Conservation (phyloP, 768 basidiomycete species). For the Phanerochaete carnosa region DNA sequence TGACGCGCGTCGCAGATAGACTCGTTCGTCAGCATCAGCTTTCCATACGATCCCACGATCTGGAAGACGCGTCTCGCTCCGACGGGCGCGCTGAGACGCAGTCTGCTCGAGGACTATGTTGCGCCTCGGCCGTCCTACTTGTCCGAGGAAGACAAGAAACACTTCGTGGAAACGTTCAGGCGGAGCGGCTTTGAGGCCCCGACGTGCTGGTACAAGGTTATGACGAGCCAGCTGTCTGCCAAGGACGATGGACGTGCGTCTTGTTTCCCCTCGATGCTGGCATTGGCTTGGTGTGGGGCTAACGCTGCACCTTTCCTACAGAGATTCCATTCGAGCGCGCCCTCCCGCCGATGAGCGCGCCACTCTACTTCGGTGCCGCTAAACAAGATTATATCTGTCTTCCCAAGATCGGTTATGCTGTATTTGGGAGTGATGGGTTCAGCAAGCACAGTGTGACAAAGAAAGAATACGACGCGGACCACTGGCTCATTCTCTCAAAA, state of each 20-base stretch:
- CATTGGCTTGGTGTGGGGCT: background rate
- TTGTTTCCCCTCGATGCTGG: too few species aligned
- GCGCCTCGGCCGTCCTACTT: slow-evolving; percentile 28
- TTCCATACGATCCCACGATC: slow-evolving; percentile 29
- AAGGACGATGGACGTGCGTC: background rate
- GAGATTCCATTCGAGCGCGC: slow-evolving; percentile 1
- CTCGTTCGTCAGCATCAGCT: slow-evolving; percentile 32
- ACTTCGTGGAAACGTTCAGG: slow-evolving; percentile 24
- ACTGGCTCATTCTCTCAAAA: slow-evolving; percentile 13
- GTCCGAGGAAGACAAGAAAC: slow-evolving; percentile 30
- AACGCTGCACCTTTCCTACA: background rate
- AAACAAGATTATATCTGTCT: slow-evolving; percentile 8
- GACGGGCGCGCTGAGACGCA: slow-evolving; percentile 33
- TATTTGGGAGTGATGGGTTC: background rate
- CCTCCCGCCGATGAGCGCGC: slow-evolving; percentile 1
- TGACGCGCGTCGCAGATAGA: background rate
- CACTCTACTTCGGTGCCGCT: slow-evolving; percentile 10
- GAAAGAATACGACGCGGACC: slow-evolving; percentile 7
- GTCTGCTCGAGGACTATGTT: slow-evolving; percentile 25
- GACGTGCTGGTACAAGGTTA: slow-evolving; percentile 36
- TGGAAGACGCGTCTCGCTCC: slow-evolving; percentile 36
- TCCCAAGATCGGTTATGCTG: background rate
- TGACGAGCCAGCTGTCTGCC: background rate
- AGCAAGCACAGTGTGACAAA: slow-evolving; percentile 9
- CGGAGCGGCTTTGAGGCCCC: slow-evolving; percentile 31